These are phyloP conservation scores for Ustilago shanxiensis DNA, from an alignment of 1,284 basidiomycete species.

Conservation along the genomic window DNA sequence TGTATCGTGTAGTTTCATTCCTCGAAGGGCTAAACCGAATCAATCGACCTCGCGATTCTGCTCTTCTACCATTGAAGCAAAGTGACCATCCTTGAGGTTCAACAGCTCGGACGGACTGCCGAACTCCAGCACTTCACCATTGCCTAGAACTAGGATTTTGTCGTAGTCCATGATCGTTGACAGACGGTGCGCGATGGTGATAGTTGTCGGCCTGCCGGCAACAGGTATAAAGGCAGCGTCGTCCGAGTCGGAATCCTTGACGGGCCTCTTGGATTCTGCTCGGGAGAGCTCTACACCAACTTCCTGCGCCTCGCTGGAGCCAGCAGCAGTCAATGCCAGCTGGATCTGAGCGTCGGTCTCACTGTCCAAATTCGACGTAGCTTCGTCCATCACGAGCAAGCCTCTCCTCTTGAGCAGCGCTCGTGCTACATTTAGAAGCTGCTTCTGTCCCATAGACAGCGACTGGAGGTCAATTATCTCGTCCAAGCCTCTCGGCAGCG, in stretches of 20 bases:
- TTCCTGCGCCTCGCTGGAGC: not conserved
- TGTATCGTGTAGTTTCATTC: too few relatives aligned
- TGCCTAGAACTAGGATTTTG: conserved; percentile 80
- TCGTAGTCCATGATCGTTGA: conserved; percentile 81
- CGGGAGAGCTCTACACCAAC: not conserved
- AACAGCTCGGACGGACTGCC: conserved; percentile 35
- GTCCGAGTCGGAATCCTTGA: conserved; percentile 29
- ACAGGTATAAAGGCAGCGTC: not conserved
- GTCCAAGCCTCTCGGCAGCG: conserved; percentile 5
- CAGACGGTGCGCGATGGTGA: conserved; percentile 75
- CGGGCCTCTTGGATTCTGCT: conserved; percentile 8
- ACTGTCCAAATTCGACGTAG: conserved; percentile 30
- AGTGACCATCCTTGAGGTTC: conserved; percentile 17
- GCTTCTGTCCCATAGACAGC: conserved; percentile 57
- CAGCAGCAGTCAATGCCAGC: not conserved
- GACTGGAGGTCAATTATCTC: conserved; percentile 11
- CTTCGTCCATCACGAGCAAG: conserved; percentile 74
- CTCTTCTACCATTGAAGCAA: conserved; percentile 36
- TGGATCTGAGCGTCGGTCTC: not conserved
- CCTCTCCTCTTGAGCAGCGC: conserved; percentile 73
- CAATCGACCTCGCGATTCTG: conserved; percentile 22
- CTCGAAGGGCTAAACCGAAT: too few relatives aligned
- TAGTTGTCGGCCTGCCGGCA: conserved; percentile 25
- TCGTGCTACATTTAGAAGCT: conserved; percentile 71
- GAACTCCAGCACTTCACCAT: conserved; percentile 78